Conservation (phyloP, 495 filamentous ascomycete species). For the Lophiotrema nucula region DNA sequence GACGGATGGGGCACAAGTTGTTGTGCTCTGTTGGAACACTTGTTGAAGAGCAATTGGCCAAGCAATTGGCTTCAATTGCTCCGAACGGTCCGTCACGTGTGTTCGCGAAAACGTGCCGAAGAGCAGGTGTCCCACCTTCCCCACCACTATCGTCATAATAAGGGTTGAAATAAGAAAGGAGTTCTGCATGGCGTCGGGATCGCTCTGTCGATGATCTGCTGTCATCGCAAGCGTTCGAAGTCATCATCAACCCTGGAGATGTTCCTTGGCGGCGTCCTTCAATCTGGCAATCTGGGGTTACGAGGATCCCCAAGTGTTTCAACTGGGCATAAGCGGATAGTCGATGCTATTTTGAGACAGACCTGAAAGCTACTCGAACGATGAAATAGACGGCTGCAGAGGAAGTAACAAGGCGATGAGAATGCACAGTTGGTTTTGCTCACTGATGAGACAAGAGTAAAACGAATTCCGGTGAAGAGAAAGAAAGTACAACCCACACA, state of each 20-base stretch:
- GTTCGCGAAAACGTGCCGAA: conserved; percentile 1
- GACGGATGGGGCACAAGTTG: too few relatives aligned
- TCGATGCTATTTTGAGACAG: conserved; percentile 29
- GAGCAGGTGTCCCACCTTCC: neutral
- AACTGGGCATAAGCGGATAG: conserved; percentile 21
- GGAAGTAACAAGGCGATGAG: neutral
- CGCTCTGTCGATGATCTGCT: conserved; percentile 17
- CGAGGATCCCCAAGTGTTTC: conserved; percentile 18
- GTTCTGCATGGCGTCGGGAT: conserved; percentile 30
- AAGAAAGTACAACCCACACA: too few relatives aligned
- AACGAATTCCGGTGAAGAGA: neutral
- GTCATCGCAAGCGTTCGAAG: neutral
- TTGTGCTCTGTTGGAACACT: too few relatives aligned
- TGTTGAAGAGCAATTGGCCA: too few relatives aligned
- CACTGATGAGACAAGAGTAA: neutral
- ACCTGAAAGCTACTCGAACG: neutral
- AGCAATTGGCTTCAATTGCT: neutral
- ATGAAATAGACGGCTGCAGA: neutral
- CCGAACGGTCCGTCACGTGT: conserved; percentile 18
- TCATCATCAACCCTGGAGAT: conserved; percentile 5
- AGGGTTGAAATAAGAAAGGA: conserved; percentile 23
- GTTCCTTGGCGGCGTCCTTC: conserved; percentile 20
- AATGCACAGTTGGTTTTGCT: neutral
- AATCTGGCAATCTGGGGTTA: conserved; percentile 32
- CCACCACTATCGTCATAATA: conserved; percentile 18